A percentile compares a stretch with the other conserved stretches of the same genome.
These are phyloP conservation scores for Cyclotella cryptica DNA, from an alignment of 108 stramenopile genomes.

Conservation along the genomic window DNA sequence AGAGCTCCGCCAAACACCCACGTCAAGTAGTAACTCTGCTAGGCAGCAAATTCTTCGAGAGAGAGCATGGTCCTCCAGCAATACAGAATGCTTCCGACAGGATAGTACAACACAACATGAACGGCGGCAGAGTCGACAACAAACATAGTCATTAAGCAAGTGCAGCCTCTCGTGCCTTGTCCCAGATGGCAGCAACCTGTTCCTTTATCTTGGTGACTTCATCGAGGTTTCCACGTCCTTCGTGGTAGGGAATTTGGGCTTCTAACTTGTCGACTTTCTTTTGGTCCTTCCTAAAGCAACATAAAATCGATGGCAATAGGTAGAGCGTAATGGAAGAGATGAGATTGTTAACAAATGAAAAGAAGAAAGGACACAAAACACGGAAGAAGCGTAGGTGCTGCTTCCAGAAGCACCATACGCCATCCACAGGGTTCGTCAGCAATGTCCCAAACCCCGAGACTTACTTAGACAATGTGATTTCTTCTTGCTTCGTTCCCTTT, in stretches of 20 bases:
- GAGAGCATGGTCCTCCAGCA: no score
- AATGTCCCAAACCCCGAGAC: slow-evolving; percentile 6
- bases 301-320: no score
- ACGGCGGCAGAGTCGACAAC: not conserved
- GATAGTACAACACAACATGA: no score
- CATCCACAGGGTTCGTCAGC: not conserved
- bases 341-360: not conserved
- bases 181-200: slow-evolving; percentile 75
- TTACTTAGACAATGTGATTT: slow-evolving; percentile 77
- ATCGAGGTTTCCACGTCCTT: slow-evolving; percentile 84
- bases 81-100: not conserved
- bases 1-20: no score
- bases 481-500: slow-evolving; percentile 62
- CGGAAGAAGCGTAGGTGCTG: not conserved
- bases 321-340: not conserved
- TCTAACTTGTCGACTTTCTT: slow-evolving; percentile 86
- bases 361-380: not conserved
- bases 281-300: slow-evolving; percentile 73
- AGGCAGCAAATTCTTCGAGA: no score
- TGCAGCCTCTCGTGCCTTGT: slow-evolving; percentile 70
- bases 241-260: slow-evolving; percentile 85
- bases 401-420: not conserved
- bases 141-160: slow-evolving; percentile 19
- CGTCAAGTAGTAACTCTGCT: no score
- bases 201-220: slow-evolving; percentile 82